Evolutionary conservation across 2,329 filamentous ascomycete species (phyloP), one percentile per base, ranked within the genome.

Genomic region (Furcasterigmium sp.): DNA sequence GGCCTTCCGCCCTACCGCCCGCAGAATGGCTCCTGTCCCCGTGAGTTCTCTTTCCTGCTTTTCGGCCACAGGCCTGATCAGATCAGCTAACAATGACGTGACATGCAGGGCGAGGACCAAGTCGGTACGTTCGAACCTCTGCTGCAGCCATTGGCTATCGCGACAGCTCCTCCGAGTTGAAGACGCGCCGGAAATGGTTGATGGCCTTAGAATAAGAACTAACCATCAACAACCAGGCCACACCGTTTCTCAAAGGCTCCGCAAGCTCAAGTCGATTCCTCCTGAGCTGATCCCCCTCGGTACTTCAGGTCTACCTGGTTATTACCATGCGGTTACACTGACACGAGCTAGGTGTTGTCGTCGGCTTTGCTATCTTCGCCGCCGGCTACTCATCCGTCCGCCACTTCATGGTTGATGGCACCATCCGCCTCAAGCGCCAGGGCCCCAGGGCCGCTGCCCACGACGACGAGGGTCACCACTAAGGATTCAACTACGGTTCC

Each of bases 221-320:
- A 17, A 35, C 32, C 32, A 18, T 35, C 32, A 15, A 8, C 32
- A 8, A 17, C 18, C 32, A 98, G 93, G 89, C 65, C 93, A 97
- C 75, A 96, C 91, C 59, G 82, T 97, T 69, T 95, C 91, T 54
- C 93, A 97, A 76, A 88, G 91, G 65, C 77, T 98, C 59, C 87
- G 91, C 65, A 85, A 82, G 64, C 77, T 96, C 62, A 91, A 86
- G 79, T 83, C 84, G 72, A 85, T 97, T 62, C 93, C 93, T 56
- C 82, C 89, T 56, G 93, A 98, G 78, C 78, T 98, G 79, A 82
- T 91, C 57, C 93, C 93, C 61, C 85, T 98, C 58, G 91, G 91
- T 95, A 84, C 67, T 81, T 72, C 45, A 42, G 28, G 43, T 44
- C 44, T 47, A 42, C 51, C 20, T 19, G 8, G 19, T 37, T 25